Percentiles rank a stretch among this genome's conserved stretches.
Evolutionary conservation across 306 rosid species (phyloP).

Genomic region (Fragaria ananassa): DNA sequence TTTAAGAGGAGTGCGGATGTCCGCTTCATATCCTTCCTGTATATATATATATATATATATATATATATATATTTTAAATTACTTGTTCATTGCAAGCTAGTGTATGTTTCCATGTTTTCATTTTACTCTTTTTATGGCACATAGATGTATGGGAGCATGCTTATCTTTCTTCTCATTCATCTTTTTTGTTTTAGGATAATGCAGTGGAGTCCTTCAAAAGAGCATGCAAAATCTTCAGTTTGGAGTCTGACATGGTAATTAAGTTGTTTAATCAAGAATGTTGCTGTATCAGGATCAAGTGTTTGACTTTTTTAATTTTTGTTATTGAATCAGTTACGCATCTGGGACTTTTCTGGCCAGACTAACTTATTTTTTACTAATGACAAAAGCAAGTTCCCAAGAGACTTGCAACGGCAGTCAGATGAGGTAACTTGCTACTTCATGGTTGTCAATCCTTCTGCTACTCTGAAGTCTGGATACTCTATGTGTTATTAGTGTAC

Average conservation of each 20-base stretch:
- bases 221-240: constrained; percentile 84
- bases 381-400: constrained; percentile 42
- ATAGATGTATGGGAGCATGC: constrained; percentile 5
- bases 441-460: neutral
- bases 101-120: neutral
- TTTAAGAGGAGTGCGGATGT: too few relatives aligned
- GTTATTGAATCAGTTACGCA: constrained; percentile 61
- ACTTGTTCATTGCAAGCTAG: neutral
- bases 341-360: constrained; percentile 93
- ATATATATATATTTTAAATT: neutral
- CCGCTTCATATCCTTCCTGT: too few relatives aligned
- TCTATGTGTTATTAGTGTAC: neutral
- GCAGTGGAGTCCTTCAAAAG: constrained; percentile 68
- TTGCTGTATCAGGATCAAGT: constrained; percentile 26
- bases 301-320: constrained; percentile 27
- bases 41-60: neutral
- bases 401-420: constrained; percentile 61
- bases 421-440: constrained; percentile 57
- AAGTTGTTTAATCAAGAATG: constrained; percentile 20
- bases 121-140: neutral
- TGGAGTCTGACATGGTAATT: constrained; percentile 85
- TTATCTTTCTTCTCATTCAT: constrained; percentile 13
- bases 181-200: constrained; percentile 63
- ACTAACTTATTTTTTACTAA: constrained; percentile 47
- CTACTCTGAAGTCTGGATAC: neutral